Evolutionary conservation across 2,329 filamentous ascomycete genomes (phyloP), one percentile per base, ranked within the genome.

Genomic region (Colletotrichum sp.): DNA sequence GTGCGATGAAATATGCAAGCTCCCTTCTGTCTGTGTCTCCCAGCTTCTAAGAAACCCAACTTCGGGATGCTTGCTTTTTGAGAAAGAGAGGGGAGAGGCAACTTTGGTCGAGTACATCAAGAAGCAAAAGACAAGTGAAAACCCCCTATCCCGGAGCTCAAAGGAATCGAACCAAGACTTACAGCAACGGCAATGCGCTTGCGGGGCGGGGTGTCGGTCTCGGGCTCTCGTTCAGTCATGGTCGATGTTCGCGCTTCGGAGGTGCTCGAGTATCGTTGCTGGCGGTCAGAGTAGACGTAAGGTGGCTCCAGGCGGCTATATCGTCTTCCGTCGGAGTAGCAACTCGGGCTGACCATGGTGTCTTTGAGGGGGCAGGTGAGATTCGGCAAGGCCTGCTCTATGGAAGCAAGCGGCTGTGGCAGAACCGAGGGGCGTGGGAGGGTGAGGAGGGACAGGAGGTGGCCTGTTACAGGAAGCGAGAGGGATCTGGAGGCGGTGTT

Each of bases 171-270:
- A 18, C 13, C 28, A 34, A 36, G 18, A 84, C 90, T 85, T 85
- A 92, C 90, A 74, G 90, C 90, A 76, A 92, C 89, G 30, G 90
- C 88, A 78, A 92, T 92, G 48, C 90, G 86, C 84, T 92, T 92
- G 65, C 90, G 85, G 75, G 90, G 88, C 14, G 87, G 86, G 2
- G 86, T 81, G 13, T 89, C 86, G 2, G 85, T 82, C 8, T 88
- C 87, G 26, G 79, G 57, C 34, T 86, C 85, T 55, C 83, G 79
- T 63, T 88, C 87, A 18, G 84, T 78, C 85, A 88, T 87, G 59
- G 81, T 85, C 9, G 59, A 82, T 77, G n/a, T 82, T 76, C 84
- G 80, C 55, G 79, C 77, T 72, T 86, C 84, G 79, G 84, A 83
- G 9, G 83, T 82, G n/a, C 83, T 78, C 14, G 84, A 80, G 68